Conservation (phyloP, 2,329 filamentous ascomycete species). For the Fusarium nisikadoi region DNA sequence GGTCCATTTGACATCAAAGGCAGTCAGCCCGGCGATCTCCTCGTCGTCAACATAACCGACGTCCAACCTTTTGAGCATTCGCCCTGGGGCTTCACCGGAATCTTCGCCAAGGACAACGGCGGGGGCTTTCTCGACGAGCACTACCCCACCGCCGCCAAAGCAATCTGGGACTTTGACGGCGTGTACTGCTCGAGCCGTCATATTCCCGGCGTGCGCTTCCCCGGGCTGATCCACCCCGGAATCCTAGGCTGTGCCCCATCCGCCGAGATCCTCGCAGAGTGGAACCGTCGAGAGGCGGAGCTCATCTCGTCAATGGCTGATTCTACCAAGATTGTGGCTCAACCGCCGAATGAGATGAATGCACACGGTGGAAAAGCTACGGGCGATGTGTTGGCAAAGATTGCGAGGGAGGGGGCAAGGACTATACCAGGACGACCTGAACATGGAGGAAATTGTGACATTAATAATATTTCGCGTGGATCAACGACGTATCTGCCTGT, state of each 20-base stretch:
- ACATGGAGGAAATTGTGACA: conserved; percentile 91
- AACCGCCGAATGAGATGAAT: conserved; percentile 77
- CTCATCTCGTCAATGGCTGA: conserved; percentile 77
- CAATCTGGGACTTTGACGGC: conserved; percentile 68
- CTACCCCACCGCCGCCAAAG: conserved; percentile 79
- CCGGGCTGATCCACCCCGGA: conserved; percentile 89
- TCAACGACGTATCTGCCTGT: conserved; percentile 89
- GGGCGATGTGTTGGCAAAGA: conserved; percentile 68
- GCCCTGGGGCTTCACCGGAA: conserved; percentile 90
- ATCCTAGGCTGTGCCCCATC: conserved; percentile 92
- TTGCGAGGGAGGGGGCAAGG: conserved; percentile 81
- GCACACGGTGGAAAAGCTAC: conserved; percentile 76
- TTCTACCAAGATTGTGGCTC: conserved; percentile 68
- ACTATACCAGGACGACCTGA: conserved; percentile 88
- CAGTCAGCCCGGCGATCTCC: conserved; percentile 84
- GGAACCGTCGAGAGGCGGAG: conserved; percentile 86
- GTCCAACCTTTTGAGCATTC: conserved; percentile 87
- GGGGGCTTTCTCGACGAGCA: conserved; percentile 90
- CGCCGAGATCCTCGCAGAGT: conserved; percentile 77
- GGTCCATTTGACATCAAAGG: conserved; percentile 89
- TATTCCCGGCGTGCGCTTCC: conserved; percentile 86
- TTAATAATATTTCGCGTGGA: conserved; percentile 84
- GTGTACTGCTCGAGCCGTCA: conserved; percentile 84
- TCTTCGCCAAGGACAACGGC: conserved; percentile 84
- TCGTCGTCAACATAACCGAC: conserved; percentile 91